phyloP scores from a whole-genome alignment of 495 filamentous ascomycete species.

The Niebla homalea region DNA sequence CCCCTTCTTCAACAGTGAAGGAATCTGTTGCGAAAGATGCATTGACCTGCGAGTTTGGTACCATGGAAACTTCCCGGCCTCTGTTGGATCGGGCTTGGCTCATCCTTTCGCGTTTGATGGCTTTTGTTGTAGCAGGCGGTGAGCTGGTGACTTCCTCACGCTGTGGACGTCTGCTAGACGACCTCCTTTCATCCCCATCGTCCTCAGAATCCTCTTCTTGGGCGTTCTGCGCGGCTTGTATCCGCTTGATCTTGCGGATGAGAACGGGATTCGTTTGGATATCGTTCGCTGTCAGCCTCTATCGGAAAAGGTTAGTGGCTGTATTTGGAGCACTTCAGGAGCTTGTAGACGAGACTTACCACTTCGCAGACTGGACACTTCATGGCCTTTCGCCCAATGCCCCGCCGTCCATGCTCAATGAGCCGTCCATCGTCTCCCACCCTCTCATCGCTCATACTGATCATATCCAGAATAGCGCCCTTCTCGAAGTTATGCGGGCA shows the following conservation, averaged over 20 bases:
- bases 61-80: conserved; percentile 6
- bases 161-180: not conserved
- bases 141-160: conserved; percentile 12
- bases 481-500: conserved; percentile 80
- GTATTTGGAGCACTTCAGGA: not conserved
- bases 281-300: conserved; percentile 27
- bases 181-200: conserved; percentile 1
- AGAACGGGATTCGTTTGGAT: conserved; percentile 31
- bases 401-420: conserved; percentile 12
- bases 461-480: conserved; percentile 52
- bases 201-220: conserved; percentile 28
- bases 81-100: not conserved
- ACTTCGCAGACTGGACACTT: conserved; percentile 39
- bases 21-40: not conserved
- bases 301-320: not conserved
- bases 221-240: conserved; percentile 8
- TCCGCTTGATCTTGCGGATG: conserved; percentile 26
- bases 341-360: conserved; percentile 3
- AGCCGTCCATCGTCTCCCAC: conserved; percentile 16
- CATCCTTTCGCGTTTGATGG: conserved; percentile 3
- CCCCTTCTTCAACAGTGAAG: conserved; percentile 6
- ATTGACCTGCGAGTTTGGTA: conserved; percentile 6
- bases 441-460: conserved; percentile 23
- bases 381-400: conserved; percentile 16
- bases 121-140: not conserved